Evolutionary conservation across 2,329 filamentous ascomycete species (phyloP).

Genomic region (Claviceps pazoutovae): DNA sequence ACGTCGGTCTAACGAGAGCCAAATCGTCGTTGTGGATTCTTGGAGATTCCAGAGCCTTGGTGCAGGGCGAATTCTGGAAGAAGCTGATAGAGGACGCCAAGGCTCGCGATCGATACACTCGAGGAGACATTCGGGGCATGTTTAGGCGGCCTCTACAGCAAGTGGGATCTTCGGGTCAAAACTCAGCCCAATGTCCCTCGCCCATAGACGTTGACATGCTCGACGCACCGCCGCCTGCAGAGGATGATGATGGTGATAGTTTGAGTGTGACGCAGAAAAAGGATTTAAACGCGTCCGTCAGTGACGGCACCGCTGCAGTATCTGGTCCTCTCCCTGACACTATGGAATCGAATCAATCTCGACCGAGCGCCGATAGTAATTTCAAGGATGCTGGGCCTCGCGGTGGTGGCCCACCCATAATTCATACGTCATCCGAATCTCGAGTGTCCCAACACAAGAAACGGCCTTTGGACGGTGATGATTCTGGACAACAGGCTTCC

Average conservation of each 20-base stretch:
- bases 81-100: slow-evolving; percentile 74
- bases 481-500: slow-evolving; percentile 16
- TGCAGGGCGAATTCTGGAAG: slow-evolving; percentile 83
- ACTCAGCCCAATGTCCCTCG: not conserved
- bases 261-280: not conserved
- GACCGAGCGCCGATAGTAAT: not conserved
- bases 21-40: slow-evolving; percentile 95
- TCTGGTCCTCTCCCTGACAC: slow-evolving; percentile 3
- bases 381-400: slow-evolving; percentile 11
- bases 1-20: slow-evolving; percentile 90
- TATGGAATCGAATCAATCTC: not conserved
- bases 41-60: slow-evolving; percentile 75
- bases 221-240: not conserved
- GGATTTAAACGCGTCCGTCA: not conserved
- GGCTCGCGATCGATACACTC: slow-evolving; percentile 60
- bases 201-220: slow-evolving; percentile 7
- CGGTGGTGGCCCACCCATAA: slow-evolving; percentile 21
- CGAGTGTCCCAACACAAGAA: slow-evolving; percentile 24
- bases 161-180: slow-evolving; percentile 16
- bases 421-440: slow-evolving; percentile 21
- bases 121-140: slow-evolving; percentile 41
- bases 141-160: slow-evolving; percentile 30
- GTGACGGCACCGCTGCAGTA: not conserved
- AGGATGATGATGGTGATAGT: not conserved
- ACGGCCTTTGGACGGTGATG: slow-evolving; percentile 25